Evolutionary conservation across 208 protist genomes (phyloP).

Genomic region (Trichomonas vaginalis): DNA sequence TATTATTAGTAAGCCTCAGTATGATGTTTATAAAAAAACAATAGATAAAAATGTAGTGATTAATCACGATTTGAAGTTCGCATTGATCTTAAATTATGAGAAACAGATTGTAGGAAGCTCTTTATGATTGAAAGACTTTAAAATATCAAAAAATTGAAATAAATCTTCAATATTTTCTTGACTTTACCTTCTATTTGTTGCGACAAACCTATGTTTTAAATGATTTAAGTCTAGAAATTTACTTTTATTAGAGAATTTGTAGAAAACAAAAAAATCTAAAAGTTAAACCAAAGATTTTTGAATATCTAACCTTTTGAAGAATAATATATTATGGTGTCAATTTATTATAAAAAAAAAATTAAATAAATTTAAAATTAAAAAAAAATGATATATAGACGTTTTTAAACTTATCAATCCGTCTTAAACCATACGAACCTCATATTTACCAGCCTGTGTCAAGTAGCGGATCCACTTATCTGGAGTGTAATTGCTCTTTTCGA

Average conservation of each 20-base stretch:
- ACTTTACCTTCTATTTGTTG: not conserved
- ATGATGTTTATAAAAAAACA: not conserved
- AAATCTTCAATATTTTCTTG: not conserved
- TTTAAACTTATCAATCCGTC: not conserved
- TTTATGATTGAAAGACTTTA: not conserved
- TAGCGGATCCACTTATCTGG: slow-evolving; percentile 93
- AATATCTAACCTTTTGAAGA: not conserved
- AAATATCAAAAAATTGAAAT: not conserved
- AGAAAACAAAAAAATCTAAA: not conserved
- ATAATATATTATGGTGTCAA: not conserved
- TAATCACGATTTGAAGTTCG: not conserved
- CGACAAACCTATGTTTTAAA: not conserved
- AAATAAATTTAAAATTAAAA: not conserved
- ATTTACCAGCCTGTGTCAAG: slow-evolving; percentile 76
- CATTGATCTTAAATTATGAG: not conserved
- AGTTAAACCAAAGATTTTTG: not conserved
- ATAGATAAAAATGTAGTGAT: not conserved
- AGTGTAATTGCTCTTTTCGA: slow-evolving; percentile 56
- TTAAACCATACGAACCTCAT: slow-evolving; percentile 60
- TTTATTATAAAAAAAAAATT: not conserved
- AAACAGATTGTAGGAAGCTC: not conserved
- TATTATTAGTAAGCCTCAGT: not conserved
- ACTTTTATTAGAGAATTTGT: not conserved
- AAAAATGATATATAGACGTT: not conserved
- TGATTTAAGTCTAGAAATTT: not conserved